Conservation (phyloP, 2,329 filamentous ascomycete species). For the Bipolaris cookei region DNA sequence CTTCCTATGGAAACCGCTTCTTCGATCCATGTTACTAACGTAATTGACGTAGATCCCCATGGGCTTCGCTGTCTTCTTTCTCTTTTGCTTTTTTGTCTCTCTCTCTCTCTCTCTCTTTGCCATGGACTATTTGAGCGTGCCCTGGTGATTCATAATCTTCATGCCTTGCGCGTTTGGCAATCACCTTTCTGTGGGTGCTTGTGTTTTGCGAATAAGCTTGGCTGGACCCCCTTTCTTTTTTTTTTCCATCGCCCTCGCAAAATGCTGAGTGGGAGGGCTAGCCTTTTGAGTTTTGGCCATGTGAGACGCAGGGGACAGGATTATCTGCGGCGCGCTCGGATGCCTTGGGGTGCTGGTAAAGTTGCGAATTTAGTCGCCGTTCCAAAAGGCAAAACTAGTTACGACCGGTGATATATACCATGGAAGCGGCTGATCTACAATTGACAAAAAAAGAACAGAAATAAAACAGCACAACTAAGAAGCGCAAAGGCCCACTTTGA, state of each 20-base stretch:
- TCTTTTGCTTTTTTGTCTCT: constrained; percentile 16
- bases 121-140: background rate
- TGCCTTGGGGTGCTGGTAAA: background rate
- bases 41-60: constrained; percentile 8
- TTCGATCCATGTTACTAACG: constrained; percentile 13
- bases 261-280: background rate
- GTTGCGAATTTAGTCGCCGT: background rate
- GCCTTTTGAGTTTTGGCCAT: background rate
- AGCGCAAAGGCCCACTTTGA: constrained; percentile 1
- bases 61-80: constrained; percentile 11
- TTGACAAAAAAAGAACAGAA: background rate
- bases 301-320: background rate
- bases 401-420: background rate
- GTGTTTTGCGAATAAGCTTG: background rate
- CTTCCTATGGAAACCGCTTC: constrained; percentile 4
- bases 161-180: background rate
- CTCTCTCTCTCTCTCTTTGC: background rate
- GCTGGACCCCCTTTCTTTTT: background rate
- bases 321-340: background rate
- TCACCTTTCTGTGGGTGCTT: background rate
- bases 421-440: background rate
- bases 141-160: background rate
- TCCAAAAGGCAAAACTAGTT: background rate
- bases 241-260: background rate
- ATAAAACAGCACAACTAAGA: background rate